Base-by-base conservation (phyloP, 345 rosid species). In the Moricandia moricandioides region DNA sequence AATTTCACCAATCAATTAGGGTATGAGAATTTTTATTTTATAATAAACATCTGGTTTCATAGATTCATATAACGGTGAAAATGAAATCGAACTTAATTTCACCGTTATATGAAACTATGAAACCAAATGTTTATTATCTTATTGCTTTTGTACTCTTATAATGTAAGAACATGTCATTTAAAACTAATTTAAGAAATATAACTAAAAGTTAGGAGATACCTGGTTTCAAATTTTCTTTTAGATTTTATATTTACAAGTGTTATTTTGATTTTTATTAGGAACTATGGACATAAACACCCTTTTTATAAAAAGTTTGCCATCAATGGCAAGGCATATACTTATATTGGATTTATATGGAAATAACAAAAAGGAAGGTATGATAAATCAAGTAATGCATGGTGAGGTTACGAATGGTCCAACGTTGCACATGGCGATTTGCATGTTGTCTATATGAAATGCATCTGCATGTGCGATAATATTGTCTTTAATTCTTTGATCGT, bases 351-450 rank as follows among this genome's bases (percentile, higher is more conserved):
- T 55, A 40, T 73, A 29, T 29, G 57, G 17, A 56, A 65, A 65
- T 24, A 73, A 65, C 58, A 56, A 56, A 66, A 74, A 8, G 33
- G 65, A 73, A 45, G 52, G 59, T 66, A 43, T 64, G 65, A 39
- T 24, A 34, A n/a, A 74, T 74, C 57, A 65, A 74, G 52, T n/a
- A 58, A 31, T 12, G 49, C 49, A 40, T 65, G 56, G 65, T 13
- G 77, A 5, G 31, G 67, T 66, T 67, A 59, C 67, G 40, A 74
- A 67, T 75, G 74, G 74, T 69, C 79, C 79, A 75, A 60, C 63
- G 61, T 12, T 17, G 27, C 79, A 69, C 74, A 75, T 69, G 79
- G 57, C 64, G 29, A 26, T 68, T 10, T 61, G 62, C 47, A 61
- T 58, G 16, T 49, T 6, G 29, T 37, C 7, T 68, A 67, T 34